Conservation (phyloP, 768 basidiomycete species). For the Russula emetica region DNA sequence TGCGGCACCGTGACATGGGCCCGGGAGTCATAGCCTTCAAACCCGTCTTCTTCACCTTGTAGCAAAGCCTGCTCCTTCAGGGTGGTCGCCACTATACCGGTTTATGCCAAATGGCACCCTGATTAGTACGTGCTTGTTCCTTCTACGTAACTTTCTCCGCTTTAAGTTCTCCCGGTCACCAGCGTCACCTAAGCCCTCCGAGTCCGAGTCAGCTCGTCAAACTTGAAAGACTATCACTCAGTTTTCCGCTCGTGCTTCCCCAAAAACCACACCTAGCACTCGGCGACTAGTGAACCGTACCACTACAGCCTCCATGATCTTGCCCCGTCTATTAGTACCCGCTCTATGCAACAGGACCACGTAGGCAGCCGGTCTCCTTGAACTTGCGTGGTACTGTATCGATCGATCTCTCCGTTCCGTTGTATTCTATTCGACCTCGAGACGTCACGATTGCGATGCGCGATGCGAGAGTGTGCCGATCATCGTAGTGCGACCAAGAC, state of each 20-base stretch:
- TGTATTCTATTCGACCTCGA: no score
- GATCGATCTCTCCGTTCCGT: not conserved
- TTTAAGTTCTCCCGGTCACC: not conserved
- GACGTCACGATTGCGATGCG: not conserved
- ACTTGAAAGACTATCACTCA: not conserved
- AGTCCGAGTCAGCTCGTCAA: not conserved
- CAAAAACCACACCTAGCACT: not conserved
- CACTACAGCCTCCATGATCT: no score
- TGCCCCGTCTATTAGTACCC: not conserved
- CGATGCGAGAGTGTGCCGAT: not conserved
- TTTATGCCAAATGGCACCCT: not conserved
- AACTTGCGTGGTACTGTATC: not conserved
- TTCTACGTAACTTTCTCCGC: no score
- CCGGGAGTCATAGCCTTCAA: not conserved
- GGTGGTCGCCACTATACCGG: not conserved
- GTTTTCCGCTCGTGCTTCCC: not conserved
- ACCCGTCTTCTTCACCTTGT: not conserved
- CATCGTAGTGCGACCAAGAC: not conserved
- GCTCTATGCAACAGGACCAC: not conserved
- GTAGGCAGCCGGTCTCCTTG: no score
- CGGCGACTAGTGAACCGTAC: no score
- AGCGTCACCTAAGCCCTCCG: not conserved
- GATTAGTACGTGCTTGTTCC: no score
- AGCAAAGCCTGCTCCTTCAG: not conserved
- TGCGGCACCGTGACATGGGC: not conserved